phyloP scores from a whole-genome alignment of 805 yeast species.

The Wickerhamia fluorescens region DNA sequence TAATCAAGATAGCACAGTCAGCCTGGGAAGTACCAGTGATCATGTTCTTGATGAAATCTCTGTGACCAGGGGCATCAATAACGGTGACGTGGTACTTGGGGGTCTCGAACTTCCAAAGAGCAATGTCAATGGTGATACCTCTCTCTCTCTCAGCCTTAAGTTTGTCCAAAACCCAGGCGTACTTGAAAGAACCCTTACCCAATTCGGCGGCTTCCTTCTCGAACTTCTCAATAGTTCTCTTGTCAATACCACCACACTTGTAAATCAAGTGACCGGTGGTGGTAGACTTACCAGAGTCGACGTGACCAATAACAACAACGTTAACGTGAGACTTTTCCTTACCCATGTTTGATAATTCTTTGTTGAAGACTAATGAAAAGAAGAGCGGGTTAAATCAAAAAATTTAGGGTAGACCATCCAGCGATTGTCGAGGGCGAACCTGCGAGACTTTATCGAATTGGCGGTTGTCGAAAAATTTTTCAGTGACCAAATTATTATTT shows the following conservation, averaged over 20 bases:
- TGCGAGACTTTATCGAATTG: no score
- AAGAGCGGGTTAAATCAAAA: constrained; percentile 5
- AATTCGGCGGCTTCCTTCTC: constrained; percentile 97
- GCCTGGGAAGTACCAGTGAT: constrained; percentile 94
- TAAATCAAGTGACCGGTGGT: constrained; percentile 98
- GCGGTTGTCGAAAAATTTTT: constrained; percentile 3
- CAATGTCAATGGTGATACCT: constrained; percentile 94
- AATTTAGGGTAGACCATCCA: no score
- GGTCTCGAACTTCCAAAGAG: constrained; percentile 90
- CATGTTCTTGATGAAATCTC: constrained; percentile 95
- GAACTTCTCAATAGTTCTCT: constrained; percentile 97
- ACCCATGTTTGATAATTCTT: constrained; percentile 60
- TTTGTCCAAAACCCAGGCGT: constrained; percentile 97
- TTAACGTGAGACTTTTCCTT: constrained; percentile 96
- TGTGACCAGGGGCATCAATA: constrained; percentile 94
- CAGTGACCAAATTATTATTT: no score
- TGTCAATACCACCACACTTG: constrained; percentile 99
- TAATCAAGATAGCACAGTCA: constrained; percentile 84
- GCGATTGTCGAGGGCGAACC: no score
- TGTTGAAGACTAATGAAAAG: constrained; percentile 6
- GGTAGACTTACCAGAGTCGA: constrained; percentile 95
- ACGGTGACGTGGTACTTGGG: constrained; percentile 85
- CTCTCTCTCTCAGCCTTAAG: constrained; percentile 94
- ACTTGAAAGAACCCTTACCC: constrained; percentile 96
- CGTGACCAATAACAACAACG: constrained; percentile 99